Conservation (phyloP, 169 alveolate genomes). For the Plasmodium gaboni region DNA sequence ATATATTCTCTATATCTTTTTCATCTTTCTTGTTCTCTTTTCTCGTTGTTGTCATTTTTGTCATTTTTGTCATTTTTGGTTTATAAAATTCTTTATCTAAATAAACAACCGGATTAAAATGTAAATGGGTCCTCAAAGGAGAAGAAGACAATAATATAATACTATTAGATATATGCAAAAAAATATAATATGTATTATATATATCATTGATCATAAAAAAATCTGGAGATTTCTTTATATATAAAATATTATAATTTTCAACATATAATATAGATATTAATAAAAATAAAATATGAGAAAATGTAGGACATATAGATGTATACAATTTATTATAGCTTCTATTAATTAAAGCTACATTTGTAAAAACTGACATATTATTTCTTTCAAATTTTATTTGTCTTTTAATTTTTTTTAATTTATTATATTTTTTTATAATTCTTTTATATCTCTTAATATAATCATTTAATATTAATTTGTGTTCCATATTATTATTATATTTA, state of each 20-base stretch:
- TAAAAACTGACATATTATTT: constrained; percentile 40
- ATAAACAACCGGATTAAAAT: constrained; percentile 19
- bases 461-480: not conserved
- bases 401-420: constrained; percentile 49
- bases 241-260: constrained; percentile 73
- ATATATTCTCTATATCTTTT: not conserved
- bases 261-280: constrained; percentile 55
- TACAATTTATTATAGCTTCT: constrained; percentile 44
- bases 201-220: constrained; percentile 52
- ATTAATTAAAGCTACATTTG: constrained; percentile 22
- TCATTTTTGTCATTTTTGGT: too few species aligned
- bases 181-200: constrained; percentile 60
- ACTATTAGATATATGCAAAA: constrained; percentile 62
- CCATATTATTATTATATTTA: not conserved
- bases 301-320: constrained; percentile 24
- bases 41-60: too few species aligned
- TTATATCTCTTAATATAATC: not conserved
- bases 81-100: too few species aligned
- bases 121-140: constrained; percentile 23
- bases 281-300: constrained; percentile 52
- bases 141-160: constrained; percentile 63
- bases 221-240: constrained; percentile 45
- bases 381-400: constrained; percentile 27
- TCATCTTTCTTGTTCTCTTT: too few species aligned
- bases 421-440: constrained; percentile 14